Percentiles rank a stretch among this genome's conserved stretches.
Evolutionary conservation across 2,329 filamentous ascomycete species (phyloP).

Genomic region (Sclerotinia borealis): DNA sequence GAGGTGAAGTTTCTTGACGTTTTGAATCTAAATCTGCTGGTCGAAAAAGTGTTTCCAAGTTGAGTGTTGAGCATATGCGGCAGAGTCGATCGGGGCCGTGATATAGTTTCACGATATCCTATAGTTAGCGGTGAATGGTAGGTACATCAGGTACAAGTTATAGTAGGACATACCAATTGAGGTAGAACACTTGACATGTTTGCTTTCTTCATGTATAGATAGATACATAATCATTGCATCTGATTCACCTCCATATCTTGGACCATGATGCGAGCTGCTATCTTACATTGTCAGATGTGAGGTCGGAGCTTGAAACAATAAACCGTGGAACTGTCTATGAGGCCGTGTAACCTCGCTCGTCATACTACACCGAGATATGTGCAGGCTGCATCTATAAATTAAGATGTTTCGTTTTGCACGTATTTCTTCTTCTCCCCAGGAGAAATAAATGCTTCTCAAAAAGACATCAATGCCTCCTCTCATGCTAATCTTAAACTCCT

Average conservation of each 20-base stretch:
- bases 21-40: background rate
- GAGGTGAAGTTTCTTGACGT: background rate
- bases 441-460: too few relatives aligned
- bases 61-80: background rate
- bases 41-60: background rate
- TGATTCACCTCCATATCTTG: too few relatives aligned
- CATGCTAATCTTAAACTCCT: too few relatives aligned
- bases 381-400: background rate
- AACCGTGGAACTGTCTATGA: too few relatives aligned
- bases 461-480: background rate
- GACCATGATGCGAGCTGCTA: background rate
- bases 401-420: background rate
- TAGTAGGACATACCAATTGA: background rate
- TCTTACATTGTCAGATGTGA: background rate
- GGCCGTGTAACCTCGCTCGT: background rate
- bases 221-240: background rate
- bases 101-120: constrained; percentile 3
- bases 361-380: background rate
- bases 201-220: background rate
- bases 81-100: background rate
- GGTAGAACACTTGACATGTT: background rate
- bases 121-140: background rate
- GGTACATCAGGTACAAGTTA: background rate
- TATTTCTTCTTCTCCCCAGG: too few relatives aligned
- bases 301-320: background rate